Conservation (phyloP, 345 rosid species). For the Gossypium rotundifolium region DNA sequence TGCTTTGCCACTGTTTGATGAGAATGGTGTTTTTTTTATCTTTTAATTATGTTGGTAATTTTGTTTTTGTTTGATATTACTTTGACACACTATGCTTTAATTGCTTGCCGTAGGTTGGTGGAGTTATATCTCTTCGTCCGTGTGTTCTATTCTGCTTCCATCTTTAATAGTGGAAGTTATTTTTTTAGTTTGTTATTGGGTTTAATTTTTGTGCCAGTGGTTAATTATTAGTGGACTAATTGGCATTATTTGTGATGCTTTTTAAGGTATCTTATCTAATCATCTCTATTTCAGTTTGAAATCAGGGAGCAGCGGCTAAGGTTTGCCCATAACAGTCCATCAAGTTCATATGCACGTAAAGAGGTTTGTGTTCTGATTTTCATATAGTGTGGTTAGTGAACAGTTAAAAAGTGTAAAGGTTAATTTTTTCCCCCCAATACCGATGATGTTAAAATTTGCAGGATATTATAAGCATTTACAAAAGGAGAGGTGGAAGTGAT, state of each 20-base stretch:
- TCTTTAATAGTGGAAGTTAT: neutral
- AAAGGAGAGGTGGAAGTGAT: constrained; percentile 91
- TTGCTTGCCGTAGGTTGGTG: neutral
- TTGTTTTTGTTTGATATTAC: neutral
- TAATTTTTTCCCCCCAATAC: neutral
- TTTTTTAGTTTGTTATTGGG: neutral
- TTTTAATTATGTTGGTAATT: neutral
- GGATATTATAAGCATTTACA: constrained; percentile 65
- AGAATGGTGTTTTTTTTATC: neutral
- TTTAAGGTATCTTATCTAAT: constrained; percentile 10
- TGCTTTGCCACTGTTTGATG: neutral
- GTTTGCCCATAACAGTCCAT: constrained; percentile 62
- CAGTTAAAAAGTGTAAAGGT: constrained; percentile 6
- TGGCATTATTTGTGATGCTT: neutral
- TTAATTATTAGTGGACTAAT: neutral
- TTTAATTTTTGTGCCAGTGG: neutral
- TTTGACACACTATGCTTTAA: neutral
- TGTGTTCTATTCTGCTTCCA: neutral
- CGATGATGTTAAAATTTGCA: constrained; percentile 26
- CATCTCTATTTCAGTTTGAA: constrained; percentile 51
- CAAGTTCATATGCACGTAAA: constrained; percentile 75
- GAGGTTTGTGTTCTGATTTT: constrained; percentile 44
- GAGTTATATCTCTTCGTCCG: neutral
- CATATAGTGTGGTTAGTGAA: neutral
- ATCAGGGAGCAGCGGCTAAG: constrained; percentile 73